Conservation (phyloP, 345 rosid genomes). For the Streptanthus diversifolius region DNA sequence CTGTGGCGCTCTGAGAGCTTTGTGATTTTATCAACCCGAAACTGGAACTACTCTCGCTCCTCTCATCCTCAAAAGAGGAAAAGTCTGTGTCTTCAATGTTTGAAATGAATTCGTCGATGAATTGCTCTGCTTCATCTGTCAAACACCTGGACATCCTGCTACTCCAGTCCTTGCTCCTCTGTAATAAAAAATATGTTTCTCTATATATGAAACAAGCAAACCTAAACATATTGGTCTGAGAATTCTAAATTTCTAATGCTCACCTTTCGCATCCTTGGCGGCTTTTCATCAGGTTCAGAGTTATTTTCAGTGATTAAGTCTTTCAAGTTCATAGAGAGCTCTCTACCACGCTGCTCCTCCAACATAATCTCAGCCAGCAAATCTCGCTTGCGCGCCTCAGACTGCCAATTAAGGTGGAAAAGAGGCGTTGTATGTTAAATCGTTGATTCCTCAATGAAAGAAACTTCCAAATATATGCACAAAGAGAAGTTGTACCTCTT, state of each 20-base stretch:
- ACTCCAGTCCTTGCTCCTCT: conserved; percentile 72
- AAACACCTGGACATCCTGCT: conserved; percentile 65
- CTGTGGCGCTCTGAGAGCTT: conserved; percentile 39
- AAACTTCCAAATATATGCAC: background rate
- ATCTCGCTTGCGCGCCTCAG: conserved; percentile 72
- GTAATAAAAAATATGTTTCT: background rate
- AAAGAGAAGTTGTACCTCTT: conserved; percentile 46
- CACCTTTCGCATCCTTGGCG: conserved; percentile 53
- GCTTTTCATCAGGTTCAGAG: conserved; percentile 40
- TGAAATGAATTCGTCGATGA: conserved; percentile 78
- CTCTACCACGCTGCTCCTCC: conserved; percentile 66
- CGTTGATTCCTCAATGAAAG: background rate
- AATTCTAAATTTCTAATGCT: conserved; percentile 3
- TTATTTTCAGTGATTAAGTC: conserved; percentile 54
- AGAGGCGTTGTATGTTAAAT: background rate
- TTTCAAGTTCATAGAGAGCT: conserved; percentile 55
- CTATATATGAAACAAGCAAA: background rate
- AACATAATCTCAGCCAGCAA: conserved; percentile 60
- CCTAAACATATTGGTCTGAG: background rate
- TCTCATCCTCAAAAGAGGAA: conserved; percentile 88
- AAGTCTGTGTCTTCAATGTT: conserved; percentile 93
- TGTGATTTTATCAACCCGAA: conserved; percentile 53
- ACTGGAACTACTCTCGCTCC: conserved; percentile 83
- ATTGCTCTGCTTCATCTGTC: conserved; percentile 87
- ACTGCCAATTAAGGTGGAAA: conserved; percentile 43